Evolutionary conservation across 352 stramenopile species (phyloP).

Genomic region (Globisporangium solare): DNA sequence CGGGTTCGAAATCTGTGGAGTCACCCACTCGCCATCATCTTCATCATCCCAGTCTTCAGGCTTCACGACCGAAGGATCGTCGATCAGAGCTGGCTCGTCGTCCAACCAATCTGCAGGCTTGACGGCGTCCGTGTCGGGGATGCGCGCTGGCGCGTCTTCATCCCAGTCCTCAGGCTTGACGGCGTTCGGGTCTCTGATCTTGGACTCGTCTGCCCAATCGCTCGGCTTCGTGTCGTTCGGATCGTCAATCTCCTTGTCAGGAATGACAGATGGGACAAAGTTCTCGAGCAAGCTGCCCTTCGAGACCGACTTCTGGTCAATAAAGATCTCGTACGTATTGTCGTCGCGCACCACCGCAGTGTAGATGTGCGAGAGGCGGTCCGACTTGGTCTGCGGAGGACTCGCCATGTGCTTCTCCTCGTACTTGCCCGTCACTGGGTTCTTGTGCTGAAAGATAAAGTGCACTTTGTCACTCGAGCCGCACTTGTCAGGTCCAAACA

Average conservation of each 20-base stretch:
- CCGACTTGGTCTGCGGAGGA: constrained; percentile 70
- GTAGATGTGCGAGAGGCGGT: constrained; percentile 90
- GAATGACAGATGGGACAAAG: constrained; percentile 84
- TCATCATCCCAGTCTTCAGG: constrained; percentile 94
- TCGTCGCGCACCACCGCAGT: constrained; percentile 88
- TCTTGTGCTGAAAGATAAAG: constrained; percentile 94
- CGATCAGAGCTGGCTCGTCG: constrained; percentile 69
- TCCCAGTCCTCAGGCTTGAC: constrained; percentile 92
- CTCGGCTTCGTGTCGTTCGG: constrained; percentile 87
- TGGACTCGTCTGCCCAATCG: constrained; percentile 90
- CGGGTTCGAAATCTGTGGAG: constrained; percentile 87
- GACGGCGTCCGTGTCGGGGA: constrained; percentile 79
- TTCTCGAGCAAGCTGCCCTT: constrained; percentile 79
- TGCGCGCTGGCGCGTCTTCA: constrained; percentile 83
- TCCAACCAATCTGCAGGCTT: constrained; percentile 92
- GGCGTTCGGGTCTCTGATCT: constrained; percentile 86
- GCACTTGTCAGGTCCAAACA: constrained; percentile 96
- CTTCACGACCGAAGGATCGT: constrained; percentile 73
- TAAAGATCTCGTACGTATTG: constrained; percentile 90
- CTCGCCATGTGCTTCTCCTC: constrained; percentile 93
- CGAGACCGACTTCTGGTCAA: constrained; percentile 83
- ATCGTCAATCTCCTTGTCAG: constrained; percentile 91
- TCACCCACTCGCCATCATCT: constrained; percentile 89
- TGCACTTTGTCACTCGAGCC: constrained; percentile 92
- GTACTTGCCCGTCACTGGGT: constrained; percentile 87